Percentiles rank a stretch among this genome's conserved stretches.
Evolutionary conservation across 192 early-diverging fungal species (phyloP).

Genomic region (Powellomyces hirtus): DNA sequence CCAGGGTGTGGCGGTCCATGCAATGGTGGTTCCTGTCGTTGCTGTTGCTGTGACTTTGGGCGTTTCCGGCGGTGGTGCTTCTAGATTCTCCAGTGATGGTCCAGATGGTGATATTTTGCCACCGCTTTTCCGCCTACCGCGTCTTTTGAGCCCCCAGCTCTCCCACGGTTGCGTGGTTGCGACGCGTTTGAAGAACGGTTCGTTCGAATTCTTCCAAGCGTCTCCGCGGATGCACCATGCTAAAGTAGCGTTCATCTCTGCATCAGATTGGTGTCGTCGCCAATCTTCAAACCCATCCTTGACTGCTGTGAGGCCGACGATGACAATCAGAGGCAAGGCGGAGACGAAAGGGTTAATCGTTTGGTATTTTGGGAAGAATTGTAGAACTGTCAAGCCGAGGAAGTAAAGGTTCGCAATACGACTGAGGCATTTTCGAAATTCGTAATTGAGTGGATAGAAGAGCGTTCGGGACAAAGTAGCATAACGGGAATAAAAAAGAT

Average conservation of each 20-base stretch:
- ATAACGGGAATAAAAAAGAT: not conserved
- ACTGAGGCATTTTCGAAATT: conserved; percentile 4
- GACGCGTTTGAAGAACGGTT: conserved; percentile 6
- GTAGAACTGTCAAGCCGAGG: conserved; percentile 74
- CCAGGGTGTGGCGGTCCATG: conserved; percentile 76
- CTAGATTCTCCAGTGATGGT: conserved; percentile 1
- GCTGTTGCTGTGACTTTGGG: not conserved
- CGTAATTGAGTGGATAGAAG: not conserved
- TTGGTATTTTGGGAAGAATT: conserved; percentile 78
- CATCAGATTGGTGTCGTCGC: conserved; percentile 80
- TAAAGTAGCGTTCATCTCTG: conserved; percentile 64
- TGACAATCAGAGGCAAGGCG: conserved; percentile 77
- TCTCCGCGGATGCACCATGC: not conserved
- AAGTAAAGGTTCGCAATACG: conserved; percentile 75
- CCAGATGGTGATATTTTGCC: conserved; percentile 10
- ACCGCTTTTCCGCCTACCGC: not conserved
- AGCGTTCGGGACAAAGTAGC: too few relatives aligned
- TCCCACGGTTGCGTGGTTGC: not conserved
- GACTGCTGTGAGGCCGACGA: conserved; percentile 73
- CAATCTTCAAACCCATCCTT: conserved; percentile 95
- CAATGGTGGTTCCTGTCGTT: conserved; percentile 3
- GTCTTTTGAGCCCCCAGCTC: not conserved
- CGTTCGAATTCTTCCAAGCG: conserved; percentile 22
- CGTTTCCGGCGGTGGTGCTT: too few relatives aligned
- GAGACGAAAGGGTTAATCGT: conserved; percentile 77